phyloP scores from a whole-genome alignment of 129 eudicot genomes.

The Flaveria linearis region DNA sequence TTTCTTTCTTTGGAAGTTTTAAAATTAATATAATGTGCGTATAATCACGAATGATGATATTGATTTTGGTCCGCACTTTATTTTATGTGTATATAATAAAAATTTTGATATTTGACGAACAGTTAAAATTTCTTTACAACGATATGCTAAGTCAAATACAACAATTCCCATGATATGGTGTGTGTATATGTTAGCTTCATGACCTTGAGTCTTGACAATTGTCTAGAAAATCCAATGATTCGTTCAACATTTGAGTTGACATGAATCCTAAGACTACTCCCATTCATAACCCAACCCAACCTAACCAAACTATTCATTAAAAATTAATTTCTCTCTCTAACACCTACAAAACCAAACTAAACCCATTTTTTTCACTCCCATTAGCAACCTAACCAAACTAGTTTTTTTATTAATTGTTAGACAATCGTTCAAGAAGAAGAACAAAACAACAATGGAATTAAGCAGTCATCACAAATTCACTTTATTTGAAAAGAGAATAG shows the following conservation, averaged over 20 bases:
- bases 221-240: neutral
- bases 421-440: too few species aligned
- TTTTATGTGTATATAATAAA: neutral
- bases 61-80: neutral
- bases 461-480: too few species aligned
- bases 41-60: neutral
- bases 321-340: too few species aligned
- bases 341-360: too few species aligned
- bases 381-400: too few species aligned
- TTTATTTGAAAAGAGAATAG: too few species aligned
- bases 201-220: neutral
- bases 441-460: too few species aligned
- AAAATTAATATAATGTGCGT: neutral
- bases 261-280: too few species aligned
- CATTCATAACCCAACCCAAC: too few species aligned
- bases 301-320: too few species aligned
- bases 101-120: neutral
- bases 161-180: neutral
- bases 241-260: conserved; percentile 13
- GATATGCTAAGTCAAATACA: neutral
- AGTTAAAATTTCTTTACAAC: neutral
- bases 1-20: conserved; percentile 1
- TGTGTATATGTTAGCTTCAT: neutral
- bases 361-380: too few species aligned
- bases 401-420: too few species aligned